Base-by-base conservation (phyloP, 768 basidiomycete species). In the Termitomyces sp. region DNA sequence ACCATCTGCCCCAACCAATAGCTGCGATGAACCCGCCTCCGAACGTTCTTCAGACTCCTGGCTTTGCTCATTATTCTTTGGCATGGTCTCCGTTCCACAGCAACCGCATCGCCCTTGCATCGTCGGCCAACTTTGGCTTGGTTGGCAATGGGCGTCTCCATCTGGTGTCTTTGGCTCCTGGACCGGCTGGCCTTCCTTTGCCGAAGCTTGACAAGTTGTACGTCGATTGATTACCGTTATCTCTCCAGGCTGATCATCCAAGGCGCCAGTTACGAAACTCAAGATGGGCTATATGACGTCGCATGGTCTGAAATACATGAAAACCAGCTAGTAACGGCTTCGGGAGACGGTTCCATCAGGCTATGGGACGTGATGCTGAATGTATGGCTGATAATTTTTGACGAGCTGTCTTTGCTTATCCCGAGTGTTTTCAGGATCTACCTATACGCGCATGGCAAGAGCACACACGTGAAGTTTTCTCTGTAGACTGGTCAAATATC, bases 291-390 rank as follows among this genome's bases (percentile, higher is more conserved):
- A 8, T 95, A 88, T 69, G 94, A 95, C 66, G 75, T 94, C 49
- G 93, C 95, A 0, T 98, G 95, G 95, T 94, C 92, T 36, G 96
- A 98, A 73, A 72, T 85, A 33, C 92, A 97, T 71, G 94, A 96
- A 74, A 94, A 96, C 67, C 96, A 98, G 68, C 73, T 98, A 37
- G 87, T 90, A 2, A 86, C 92, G 1, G 90, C 84, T 0, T 94
- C 92, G 9, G 96, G 93, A 47, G 93, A 97, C 66, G 94, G 94
- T 2, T 89, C 91, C 15, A 80, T 97, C 66, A 86, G 86, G 68
- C 75, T 98, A 31, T 98, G 94, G 91, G 96, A 98, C 69, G 76
- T 91, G 24, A 83, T 85, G 76, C 76, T 97, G 50, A 87, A 93
- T 65, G 94, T 95, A 73, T 66, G 76, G 4, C 26, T n/a, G 33